These are phyloP conservation scores for Lactarius akahatsu DNA, from an alignment of 768 basidiomycete species.

Conservation along the genomic window DNA sequence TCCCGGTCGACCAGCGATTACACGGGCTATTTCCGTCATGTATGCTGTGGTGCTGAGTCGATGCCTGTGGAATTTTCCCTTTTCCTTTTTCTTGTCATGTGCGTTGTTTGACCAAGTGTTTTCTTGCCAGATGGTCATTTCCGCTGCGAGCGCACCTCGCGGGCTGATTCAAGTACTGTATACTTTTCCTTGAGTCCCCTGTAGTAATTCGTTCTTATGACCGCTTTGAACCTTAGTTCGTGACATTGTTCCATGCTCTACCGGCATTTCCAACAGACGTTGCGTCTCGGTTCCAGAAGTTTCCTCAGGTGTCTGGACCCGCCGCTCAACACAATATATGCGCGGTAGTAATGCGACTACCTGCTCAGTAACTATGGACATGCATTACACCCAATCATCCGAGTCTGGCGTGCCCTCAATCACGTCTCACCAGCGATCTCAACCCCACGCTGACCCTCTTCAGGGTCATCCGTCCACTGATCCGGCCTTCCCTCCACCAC, in stretches of 20 bases:
- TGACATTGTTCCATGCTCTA: neutral
- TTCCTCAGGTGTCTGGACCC: slow-evolving; percentile 5
- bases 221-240: neutral
- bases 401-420: neutral
- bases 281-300: slow-evolving; percentile 23
- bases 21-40: neutral
- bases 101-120: slow-evolving; percentile 11
- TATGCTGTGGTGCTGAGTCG: slow-evolving; percentile 14
- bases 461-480: slow-evolving; percentile 1
- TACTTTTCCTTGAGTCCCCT: neutral
- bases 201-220: neutral
- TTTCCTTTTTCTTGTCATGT: slow-evolving; percentile 3
- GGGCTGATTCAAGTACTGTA: slow-evolving; percentile 19
- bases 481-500: slow-evolving; percentile 19
- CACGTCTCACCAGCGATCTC: slow-evolving; percentile 10
- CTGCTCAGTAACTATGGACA: slow-evolving; percentile 4
- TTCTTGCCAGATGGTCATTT: slow-evolving; percentile 11
- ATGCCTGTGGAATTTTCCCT: slow-evolving; percentile 14
- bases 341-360: neutral
- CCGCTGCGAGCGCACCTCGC: neutral
- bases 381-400: slow-evolving; percentile 2
- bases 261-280: slow-evolving; percentile 2
- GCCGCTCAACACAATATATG: slow-evolving; percentile 11
- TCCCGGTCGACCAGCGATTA: neutral
- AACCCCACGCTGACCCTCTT: neutral